Percentiles rank a stretch among this genome's conserved stretches.
Evolutionary conservation across 139 green algal genomes (phyloP).

Genomic region (Coelastrella sp.): DNA sequence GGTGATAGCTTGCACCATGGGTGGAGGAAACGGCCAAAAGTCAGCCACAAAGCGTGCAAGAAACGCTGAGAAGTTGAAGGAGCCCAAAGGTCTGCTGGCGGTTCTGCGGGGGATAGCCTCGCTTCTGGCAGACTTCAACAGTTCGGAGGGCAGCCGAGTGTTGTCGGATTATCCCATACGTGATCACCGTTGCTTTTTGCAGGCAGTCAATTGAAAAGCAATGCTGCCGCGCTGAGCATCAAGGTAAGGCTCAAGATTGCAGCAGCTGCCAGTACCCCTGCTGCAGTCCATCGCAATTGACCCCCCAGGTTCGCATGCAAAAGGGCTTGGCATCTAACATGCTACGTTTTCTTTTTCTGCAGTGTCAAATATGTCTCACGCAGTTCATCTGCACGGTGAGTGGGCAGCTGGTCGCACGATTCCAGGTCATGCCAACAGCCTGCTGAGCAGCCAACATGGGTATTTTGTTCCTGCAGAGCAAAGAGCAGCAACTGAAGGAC

Average conservation of each 20-base stretch:
- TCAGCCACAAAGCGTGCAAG: slow-evolving; percentile 58
- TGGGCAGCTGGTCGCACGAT: not conserved
- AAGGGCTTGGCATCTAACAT: not conserved
- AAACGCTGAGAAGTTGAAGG: slow-evolving; percentile 49
- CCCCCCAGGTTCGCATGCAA: not conserved
- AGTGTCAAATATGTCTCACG: slow-evolving; percentile 70
- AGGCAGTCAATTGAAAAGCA: slow-evolving; percentile 66
- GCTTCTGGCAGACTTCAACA: not conserved
- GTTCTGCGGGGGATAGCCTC: too few species aligned
- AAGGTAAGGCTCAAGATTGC: slow-evolving; percentile 43
- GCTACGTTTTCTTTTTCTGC: slow-evolving; percentile 12
- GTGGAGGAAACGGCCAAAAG: slow-evolving; percentile 70
- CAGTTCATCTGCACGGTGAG: slow-evolving; percentile 71
- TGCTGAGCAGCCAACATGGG: not conserved
- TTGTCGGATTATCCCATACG: not conserved
- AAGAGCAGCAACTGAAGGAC: slow-evolving; percentile 63
- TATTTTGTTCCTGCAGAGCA: slow-evolving; percentile 31
- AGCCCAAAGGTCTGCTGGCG: slow-evolving; percentile 12
- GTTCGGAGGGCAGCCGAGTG: not conserved
- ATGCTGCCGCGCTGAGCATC: slow-evolving; percentile 61
- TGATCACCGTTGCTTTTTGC: not conserved
- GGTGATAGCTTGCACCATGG: slow-evolving; percentile 35
- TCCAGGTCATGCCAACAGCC: too few species aligned
- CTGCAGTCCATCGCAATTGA: too few species aligned
- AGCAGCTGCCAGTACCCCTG: too few species aligned